Percentiles rank a stretch among this genome's conserved stretches.
Conservation (phyloP, 768 basidiomycete genomes). For the Russula griseocarnosa region DNA sequence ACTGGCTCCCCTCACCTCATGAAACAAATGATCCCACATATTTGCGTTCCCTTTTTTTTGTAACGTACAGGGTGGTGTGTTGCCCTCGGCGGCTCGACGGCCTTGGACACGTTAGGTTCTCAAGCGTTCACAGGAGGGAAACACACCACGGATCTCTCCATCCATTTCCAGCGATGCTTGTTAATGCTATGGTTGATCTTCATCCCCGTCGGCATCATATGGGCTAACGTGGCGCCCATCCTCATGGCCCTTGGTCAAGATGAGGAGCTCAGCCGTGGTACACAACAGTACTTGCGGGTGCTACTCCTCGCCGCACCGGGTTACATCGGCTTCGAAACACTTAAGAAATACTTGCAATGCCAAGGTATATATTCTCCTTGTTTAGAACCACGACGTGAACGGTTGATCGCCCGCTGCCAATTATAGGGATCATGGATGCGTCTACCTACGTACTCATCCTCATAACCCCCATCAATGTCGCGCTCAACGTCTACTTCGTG, state of each 20-base stretch:
- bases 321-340: conserved; percentile 69
- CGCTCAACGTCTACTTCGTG: conserved; percentile 55
- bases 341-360: conserved; percentile 78
- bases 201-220: conserved; percentile 57
- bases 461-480: conserved; percentile 63
- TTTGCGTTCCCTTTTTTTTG: conserved; percentile 25
- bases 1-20: conserved; percentile 32
- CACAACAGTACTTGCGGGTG: conserved; percentile 61
- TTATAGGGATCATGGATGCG: conserved; percentile 69
- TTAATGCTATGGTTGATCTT: conserved; percentile 60
- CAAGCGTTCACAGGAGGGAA: conserved; percentile 68
- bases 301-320: conserved; percentile 64
- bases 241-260: conserved; percentile 63
- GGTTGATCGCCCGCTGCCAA: not conserved
- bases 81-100: conserved; percentile 74
- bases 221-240: conserved; percentile 62
- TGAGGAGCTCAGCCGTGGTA: conserved; percentile 50
- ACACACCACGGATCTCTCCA: conserved; percentile 57
- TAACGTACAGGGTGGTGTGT: conserved; percentile 61
- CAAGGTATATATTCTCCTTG: conserved; percentile 49
- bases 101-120: conserved; percentile 73
- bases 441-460: conserved; percentile 61
- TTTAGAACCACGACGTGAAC: not conserved
- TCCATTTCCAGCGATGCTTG: conserved; percentile 69
- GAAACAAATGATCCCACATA: conserved; percentile 47